phyloP scores from a whole-genome alignment of 495 filamentous ascomycete genomes.

The Penicillium macrosclerotiorum region DNA sequence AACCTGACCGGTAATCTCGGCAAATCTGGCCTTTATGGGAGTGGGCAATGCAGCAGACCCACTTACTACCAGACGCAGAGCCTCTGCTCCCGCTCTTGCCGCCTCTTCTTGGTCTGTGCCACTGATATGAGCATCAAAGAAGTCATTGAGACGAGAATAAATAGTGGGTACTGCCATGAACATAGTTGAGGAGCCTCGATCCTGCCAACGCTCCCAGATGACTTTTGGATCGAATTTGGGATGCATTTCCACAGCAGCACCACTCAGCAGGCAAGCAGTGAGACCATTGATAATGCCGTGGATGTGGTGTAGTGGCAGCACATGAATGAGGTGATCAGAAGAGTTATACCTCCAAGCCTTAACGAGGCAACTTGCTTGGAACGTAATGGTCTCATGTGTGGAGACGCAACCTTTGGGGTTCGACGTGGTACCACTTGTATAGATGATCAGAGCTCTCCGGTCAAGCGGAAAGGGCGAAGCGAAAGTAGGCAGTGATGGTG shows the following conservation, averaged over 20 bases:
- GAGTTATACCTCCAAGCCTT: slow-evolving; percentile 37
- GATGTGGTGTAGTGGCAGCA: slow-evolving; percentile 45
- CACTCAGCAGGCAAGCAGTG: slow-evolving; percentile 36
- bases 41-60: slow-evolving; percentile 46
- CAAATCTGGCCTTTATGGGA: slow-evolving; percentile 41
- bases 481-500: slow-evolving; percentile 32
- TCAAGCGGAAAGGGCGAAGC: slow-evolving; percentile 22
- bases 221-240: slow-evolving; percentile 42
- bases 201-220: slow-evolving; percentile 46
- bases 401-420: slow-evolving; percentile 45
- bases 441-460: slow-evolving; percentile 45
- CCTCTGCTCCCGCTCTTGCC: slow-evolving; percentile 31
- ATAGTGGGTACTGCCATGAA: slow-evolving; percentile 49
- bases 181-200: slow-evolving; percentile 37
- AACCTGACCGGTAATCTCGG: slow-evolving; percentile 39
- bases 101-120: slow-evolving; percentile 35
- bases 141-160: slow-evolving; percentile 45
- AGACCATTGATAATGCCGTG: slow-evolving; percentile 47
- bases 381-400: slow-evolving; percentile 45
- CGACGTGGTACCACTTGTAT: slow-evolving; percentile 46
- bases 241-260: slow-evolving; percentile 44
- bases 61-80: slow-evolving; percentile 39
- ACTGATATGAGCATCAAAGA: slow-evolving; percentile 42
- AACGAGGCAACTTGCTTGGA: slow-evolving; percentile 39
- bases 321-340: slow-evolving; percentile 42